Base-by-base conservation (phyloP, 2,329 filamentous ascomycete species). In the Elsinoe necatrix region DNA sequence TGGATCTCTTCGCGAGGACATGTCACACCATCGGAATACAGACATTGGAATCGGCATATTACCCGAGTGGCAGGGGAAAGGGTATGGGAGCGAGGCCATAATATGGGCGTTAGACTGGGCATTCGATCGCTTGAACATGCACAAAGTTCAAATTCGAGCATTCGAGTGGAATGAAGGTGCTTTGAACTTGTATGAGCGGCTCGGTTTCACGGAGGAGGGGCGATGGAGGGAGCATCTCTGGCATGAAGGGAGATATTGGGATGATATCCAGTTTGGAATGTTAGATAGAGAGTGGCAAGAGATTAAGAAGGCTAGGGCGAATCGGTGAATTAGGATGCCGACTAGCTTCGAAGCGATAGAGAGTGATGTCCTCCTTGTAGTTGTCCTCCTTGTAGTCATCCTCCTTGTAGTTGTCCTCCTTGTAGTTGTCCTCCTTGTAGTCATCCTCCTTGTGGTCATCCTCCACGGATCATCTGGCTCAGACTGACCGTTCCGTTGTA, bases 41-140 rank as follows among this genome's bases (percentile, higher is more conserved):
- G 67, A 72, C 39, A 65, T 78, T 7, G 71, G 69, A 0, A 65
- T 77, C n/a, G 62, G 64, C 0, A 66, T 78, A 4, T 60, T 69
- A 1, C 61, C 65, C 0, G 6, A 57, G 0, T 69, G 71, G 54
- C 72, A 75, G 55, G 65, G 67, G 0, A 60, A 68, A 18, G 75
- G 77, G 0, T 79, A 78, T 55, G 77, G 77, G 1, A 62, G 61
- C 5, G 76, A 79, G 60, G 72, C 74, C 0, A 73, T 79, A 43
- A 65, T 67, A 23, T 80, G 75, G 76, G 70, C 64, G 0, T 60
- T 77, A 2, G 69, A 74, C 21, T 79, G 75, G 70, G 72, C 72
- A 0, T 80, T 80, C 59, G 61, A 63, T 4, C 65, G 66, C n/a
- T 74, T 69, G 0, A 72, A 72, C 0, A 61, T 77, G 64, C 77